These are phyloP conservation scores for Ophidiomyces ophidiicola DNA, from an alignment of 2,329 filamentous ascomycete species.

Conservation along the genomic window DNA sequence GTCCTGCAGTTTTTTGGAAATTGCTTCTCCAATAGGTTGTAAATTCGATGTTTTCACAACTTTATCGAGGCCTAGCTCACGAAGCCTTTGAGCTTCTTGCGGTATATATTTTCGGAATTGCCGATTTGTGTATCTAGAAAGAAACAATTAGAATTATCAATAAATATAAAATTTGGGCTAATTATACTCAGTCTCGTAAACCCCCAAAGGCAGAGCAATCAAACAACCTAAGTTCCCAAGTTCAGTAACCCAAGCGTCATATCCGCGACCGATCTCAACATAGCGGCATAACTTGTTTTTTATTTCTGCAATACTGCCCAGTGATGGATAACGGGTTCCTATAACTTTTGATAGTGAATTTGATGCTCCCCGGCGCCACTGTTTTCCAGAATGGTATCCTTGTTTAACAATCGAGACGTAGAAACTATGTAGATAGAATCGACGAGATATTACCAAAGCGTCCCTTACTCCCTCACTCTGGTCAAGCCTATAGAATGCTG, in stretches of 20 bases:
- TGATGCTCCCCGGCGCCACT: not conserved
- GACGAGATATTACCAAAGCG: conserved; percentile 2
- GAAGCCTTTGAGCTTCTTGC: not conserved
- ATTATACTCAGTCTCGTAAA: conserved; percentile 9
- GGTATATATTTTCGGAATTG: conserved; percentile 1
- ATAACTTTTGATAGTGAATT: not conserved
- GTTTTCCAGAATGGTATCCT: not conserved
- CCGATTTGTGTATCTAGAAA: conserved; percentile 4
- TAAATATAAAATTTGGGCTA: not conserved
- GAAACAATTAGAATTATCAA: not conserved
- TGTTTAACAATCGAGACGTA: not conserved
- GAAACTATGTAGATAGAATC: conserved; percentile 2
- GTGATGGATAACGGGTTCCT: not conserved
- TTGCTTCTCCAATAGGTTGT: too few relatives aligned
- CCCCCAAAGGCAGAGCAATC: conserved; percentile 4
- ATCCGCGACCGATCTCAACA: conserved; percentile 8
- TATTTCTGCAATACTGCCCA: not conserved
- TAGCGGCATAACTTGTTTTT: not conserved
- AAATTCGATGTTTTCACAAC: too few relatives aligned
- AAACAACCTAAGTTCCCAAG: conserved; percentile 8
- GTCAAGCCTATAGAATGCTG: too few relatives aligned
- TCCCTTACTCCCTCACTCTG: too few relatives aligned
- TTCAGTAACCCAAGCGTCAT: conserved; percentile 7
- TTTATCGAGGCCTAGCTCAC: not conserved
- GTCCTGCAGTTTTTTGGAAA: too few relatives aligned